Evolutionary conservation across 2,329 filamentous ascomycete genomes (phyloP).

Genomic region (Raffaelea ambrosiae): DNA sequence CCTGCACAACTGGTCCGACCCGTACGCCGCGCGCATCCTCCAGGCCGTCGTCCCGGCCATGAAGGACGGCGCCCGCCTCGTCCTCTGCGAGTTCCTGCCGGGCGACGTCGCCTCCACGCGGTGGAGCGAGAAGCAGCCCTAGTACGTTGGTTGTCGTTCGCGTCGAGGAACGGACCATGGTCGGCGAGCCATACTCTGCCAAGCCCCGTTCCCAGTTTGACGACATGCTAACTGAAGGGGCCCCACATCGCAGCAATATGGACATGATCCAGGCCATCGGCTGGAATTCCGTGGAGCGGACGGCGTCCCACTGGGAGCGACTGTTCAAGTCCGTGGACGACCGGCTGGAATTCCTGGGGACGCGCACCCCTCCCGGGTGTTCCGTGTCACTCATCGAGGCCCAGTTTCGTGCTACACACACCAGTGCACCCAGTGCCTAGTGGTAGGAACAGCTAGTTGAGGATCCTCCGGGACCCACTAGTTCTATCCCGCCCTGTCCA

Average conservation of each 20-base stretch:
- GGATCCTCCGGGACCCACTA: not conserved
- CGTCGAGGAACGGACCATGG: too few relatives aligned
- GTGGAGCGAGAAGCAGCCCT: not conserved
- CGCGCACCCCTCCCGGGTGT: not conserved
- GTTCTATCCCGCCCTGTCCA: not conserved
- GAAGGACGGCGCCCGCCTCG: not conserved
- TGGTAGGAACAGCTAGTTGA: too few relatives aligned
- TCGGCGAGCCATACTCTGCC: not conserved
- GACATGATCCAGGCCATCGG: too few relatives aligned
- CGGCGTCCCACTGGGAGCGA: not conserved
- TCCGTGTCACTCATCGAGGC: not conserved
- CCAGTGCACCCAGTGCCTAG: too few relatives aligned
- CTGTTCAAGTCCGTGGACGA: not conserved
- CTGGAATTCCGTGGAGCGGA: not conserved
- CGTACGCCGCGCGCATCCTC: conserved; percentile 38
- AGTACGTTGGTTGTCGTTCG: not conserved
- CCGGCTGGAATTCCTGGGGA: not conserved
- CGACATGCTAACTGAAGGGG: too few relatives aligned
- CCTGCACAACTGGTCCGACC: conserved; percentile 52
- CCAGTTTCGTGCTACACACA: not conserved
- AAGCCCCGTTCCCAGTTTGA: too few relatives aligned
- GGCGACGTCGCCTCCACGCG: not conserved
- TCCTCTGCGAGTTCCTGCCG: not conserved
- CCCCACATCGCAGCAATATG: too few relatives aligned
- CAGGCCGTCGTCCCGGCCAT: conserved; percentile 44